Conservation (phyloP, 2,329 filamentous ascomycete genomes). For the Colletotrichum chlorophyti region DNA sequence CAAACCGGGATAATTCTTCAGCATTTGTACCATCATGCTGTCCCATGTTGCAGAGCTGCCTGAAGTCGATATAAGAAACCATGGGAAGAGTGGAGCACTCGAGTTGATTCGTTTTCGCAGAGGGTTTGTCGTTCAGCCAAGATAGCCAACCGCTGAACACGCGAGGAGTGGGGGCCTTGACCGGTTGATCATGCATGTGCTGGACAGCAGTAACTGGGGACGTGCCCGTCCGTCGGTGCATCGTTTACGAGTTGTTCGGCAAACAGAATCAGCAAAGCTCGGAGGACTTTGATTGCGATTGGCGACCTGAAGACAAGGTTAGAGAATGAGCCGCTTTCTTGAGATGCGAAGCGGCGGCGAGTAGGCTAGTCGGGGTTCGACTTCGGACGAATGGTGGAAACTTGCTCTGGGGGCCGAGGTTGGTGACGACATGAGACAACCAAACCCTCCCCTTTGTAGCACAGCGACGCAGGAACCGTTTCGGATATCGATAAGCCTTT, state of each 20-base stretch:
- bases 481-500: too few species aligned
- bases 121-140: too few species aligned
- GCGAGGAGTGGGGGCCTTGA: constrained; percentile 1
- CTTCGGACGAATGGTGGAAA: constrained; percentile 8
- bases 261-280: neutral
- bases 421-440: constrained; percentile 6
- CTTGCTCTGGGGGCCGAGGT: neutral
- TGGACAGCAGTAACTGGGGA: neutral
- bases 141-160: too few species aligned
- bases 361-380: neutral
- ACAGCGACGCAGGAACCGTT: too few species aligned
- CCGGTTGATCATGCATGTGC: neutral
- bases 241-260: neutral
- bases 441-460: neutral
- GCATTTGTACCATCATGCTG: too few species aligned
- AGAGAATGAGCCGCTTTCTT: neutral
- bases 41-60: too few species aligned
- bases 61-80: too few species aligned
- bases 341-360: neutral
- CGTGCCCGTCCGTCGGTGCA: neutral
- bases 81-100: too few species aligned
- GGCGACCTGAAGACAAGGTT: neutral
- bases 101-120: too few species aligned
- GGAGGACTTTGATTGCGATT: constrained; percentile 8
- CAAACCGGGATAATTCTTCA: too few species aligned